Evolutionary conservation across 805 yeast genomes (phyloP), one percentile per base, ranked within the genome.

Genomic region (Ogataea ramenticola): DNA sequence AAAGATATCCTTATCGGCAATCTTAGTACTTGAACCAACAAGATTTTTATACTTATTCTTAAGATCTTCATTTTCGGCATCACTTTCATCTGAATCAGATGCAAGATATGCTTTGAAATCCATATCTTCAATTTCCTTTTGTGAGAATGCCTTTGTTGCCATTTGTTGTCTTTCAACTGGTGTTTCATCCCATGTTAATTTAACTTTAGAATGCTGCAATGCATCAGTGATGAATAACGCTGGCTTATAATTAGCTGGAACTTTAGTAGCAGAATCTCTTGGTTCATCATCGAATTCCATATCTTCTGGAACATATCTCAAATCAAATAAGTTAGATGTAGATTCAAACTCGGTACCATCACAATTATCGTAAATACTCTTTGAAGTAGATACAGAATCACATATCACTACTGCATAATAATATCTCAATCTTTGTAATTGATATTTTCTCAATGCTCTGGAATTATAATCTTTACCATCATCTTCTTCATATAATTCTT

Each of bases 121-220:
- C 89, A 82, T 83, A 42, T 84, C 91, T 54, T 84, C 93, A 40
- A 88, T 71, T 60, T 93, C 98, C 59, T 85, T 81, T 60, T 86
- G 93, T 40, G 88, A 79, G 61, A 93, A 91, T 7, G 89, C 87
- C 52, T 83, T 81, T 15, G 84, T 74, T 1, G 96, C 76, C 43
- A 90, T 62, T 46, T 83, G 79, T 16, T 79, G 62, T 57, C 99
- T 77, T 56, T 89, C 97, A 46, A 80, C 82, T 7, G 99, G 98
- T 0, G 98, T 95, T 66, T 91, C 98, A 64, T 93, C 99, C 99
- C 99, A 93, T 0, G 98, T 90, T 52, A 93, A 72, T 62, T 87
- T 90, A 41, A 93, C 99, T 57, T 90, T 93, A 15, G 98, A 90
- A 59, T 89, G 96, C 61, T 93, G 96, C 47, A 93, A 71, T 0